Conservation (phyloP, 2,329 filamentous ascomycete species). For the Diaporthe amygdali region DNA sequence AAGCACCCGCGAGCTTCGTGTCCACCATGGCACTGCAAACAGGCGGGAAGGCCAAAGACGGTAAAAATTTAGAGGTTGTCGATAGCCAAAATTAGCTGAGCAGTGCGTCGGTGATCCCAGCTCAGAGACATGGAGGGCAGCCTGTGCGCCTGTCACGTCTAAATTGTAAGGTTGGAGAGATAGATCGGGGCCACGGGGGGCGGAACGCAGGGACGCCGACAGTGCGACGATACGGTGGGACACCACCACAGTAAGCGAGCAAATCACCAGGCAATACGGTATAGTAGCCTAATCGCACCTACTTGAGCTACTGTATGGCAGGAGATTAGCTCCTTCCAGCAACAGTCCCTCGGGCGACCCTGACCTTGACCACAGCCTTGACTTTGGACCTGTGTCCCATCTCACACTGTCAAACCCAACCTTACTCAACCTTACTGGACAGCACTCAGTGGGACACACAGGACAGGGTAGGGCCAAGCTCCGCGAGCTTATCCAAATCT, state of each 20-base stretch:
- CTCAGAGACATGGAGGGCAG: neutral
- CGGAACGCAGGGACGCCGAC: neutral
- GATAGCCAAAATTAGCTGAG: neutral
- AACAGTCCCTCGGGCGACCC: neutral
- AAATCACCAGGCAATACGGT: neutral
- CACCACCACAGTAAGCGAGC: neutral
- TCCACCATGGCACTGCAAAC: neutral
- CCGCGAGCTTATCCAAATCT: constrained; percentile 20
- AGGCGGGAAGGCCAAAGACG: neutral
- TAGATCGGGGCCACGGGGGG: constrained; percentile 1
- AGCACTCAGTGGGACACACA: neutral
- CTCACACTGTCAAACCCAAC: neutral
- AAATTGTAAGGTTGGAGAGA: neutral
- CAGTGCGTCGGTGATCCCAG: constrained; percentile 1
- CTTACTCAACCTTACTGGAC: neutral
- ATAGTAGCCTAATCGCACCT: neutral
- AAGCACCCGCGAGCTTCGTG: neutral
- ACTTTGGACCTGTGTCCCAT: neutral
- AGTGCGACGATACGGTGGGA: neutral
- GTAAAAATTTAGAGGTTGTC: neutral
- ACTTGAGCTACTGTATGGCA: neutral
- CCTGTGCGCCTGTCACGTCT: constrained; percentile 7
- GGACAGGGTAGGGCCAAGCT: neutral
- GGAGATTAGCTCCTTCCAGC: neutral
- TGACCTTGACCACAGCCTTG: neutral